Conservation (phyloP, 306 rosid genomes). For the Glycine tomentella region DNA sequence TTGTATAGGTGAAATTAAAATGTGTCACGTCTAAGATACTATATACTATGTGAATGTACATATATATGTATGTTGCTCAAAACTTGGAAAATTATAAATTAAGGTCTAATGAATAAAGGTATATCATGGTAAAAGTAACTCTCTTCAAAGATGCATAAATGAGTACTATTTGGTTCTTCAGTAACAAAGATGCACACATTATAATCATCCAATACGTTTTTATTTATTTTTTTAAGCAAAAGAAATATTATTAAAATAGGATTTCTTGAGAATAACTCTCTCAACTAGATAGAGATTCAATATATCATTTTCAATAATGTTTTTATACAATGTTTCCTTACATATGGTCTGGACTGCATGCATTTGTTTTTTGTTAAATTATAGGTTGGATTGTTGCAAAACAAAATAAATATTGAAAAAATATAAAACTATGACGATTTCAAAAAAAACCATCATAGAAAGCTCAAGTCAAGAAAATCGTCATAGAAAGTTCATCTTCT, state of each 20-base stretch:
- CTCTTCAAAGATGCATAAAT: neutral
- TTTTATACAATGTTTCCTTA: too few species aligned
- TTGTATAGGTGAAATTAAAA: constrained; percentile 61
- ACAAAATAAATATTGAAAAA: too few species aligned
- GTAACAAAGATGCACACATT: neutral
- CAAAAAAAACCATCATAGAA: too few species aligned
- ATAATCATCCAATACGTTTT: neutral
- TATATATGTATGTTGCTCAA: too few species aligned
- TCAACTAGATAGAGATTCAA: neutral
- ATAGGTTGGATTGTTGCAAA: too few species aligned
- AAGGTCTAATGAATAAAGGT: constrained; percentile 34
- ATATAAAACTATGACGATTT: too few species aligned
- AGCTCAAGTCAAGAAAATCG: too few species aligned
- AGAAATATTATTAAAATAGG: neutral
- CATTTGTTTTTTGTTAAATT: too few species aligned
- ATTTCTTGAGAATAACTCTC: neutral
- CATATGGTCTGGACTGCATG: too few species aligned
- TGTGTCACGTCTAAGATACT: constrained; percentile 22
- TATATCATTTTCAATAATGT: neutral
- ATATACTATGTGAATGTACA: too few species aligned
- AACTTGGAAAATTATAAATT: too few species aligned
- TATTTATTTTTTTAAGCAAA: neutral
- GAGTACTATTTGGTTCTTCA: neutral
- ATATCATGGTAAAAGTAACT: constrained; percentile 26
- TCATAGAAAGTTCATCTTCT: too few species aligned